phyloP scores from a whole-genome alignment of 2,329 filamentous ascomycete species.

The Neoarthrinium moseri region DNA sequence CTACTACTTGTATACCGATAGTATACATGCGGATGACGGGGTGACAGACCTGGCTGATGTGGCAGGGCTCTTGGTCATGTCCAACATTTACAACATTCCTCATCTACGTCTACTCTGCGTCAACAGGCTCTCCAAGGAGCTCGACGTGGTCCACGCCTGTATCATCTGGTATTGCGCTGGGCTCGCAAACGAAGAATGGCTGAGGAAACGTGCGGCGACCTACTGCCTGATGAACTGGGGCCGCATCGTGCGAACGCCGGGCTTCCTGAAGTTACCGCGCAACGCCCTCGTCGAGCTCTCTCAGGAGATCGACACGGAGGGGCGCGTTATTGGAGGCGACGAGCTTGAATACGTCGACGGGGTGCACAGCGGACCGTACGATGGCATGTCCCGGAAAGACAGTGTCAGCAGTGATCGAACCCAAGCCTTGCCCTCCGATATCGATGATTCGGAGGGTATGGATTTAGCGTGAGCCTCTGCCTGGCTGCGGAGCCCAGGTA shows the following conservation, averaged over 20 bases:
- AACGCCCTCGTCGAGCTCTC: slow-evolving; percentile 84
- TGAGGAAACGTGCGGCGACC: slow-evolving; percentile 80
- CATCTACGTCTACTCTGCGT: slow-evolving; percentile 89
- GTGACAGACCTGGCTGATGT: slow-evolving; percentile 81
- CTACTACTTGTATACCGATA: slow-evolving; percentile 96
- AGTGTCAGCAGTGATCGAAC: slow-evolving; percentile 61
- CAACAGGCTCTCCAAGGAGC: slow-evolving; percentile 82
- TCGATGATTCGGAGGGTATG: slow-evolving; percentile 63
- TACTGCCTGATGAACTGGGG: slow-evolving; percentile 97
- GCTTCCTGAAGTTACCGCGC: slow-evolving; percentile 79
- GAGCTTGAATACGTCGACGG: slow-evolving; percentile 65
- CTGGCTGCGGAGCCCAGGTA: too few relatives aligned
- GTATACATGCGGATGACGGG: slow-evolving; percentile 71
- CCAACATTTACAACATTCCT: slow-evolving; percentile 96
- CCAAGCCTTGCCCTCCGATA: slow-evolving; percentile 55
- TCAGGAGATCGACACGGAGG: slow-evolving; percentile 89
- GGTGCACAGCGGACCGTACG: slow-evolving; percentile 45
- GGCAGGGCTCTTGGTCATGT: slow-evolving; percentile 93
- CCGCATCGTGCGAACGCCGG: slow-evolving; percentile 83
- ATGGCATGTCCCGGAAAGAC: slow-evolving; percentile 48
- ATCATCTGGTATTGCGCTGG: slow-evolving; percentile 94
- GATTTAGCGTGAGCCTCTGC: slow-evolving; percentile 44
- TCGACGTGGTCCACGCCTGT: slow-evolving; percentile 92
- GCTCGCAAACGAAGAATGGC: slow-evolving; percentile 88
- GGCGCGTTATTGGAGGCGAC: slow-evolving; percentile 85